Conservation (phyloP, 345 rosid genomes). For the Chamaenerion angustifolium region DNA sequence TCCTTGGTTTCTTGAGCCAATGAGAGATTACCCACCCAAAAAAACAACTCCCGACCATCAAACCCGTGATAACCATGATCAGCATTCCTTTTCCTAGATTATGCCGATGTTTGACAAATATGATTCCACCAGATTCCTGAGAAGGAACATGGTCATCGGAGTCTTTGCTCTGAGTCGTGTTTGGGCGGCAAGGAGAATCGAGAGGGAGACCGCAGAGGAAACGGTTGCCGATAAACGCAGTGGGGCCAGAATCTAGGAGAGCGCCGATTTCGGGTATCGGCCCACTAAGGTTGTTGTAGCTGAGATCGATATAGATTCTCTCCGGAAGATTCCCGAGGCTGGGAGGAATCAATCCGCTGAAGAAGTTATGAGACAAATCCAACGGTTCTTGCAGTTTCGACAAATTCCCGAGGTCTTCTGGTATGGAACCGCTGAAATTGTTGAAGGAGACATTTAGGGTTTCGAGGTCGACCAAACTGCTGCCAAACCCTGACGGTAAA, state of each 20-base stretch:
- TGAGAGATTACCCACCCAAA: constrained; percentile 25
- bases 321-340: constrained; percentile 58
- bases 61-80: constrained; percentile 14
- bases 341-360: constrained; percentile 51
- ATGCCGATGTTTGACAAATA: too few relatives aligned
- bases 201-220: constrained; percentile 63
- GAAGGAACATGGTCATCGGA: constrained; percentile 11
- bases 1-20: constrained; percentile 19
- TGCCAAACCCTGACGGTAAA: not conserved
- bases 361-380: constrained; percentile 69
- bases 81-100: constrained; percentile 9
- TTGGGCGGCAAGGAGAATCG: constrained; percentile 28
- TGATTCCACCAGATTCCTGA: constrained; percentile 3
- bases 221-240: constrained; percentile 65
- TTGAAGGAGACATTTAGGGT: too few relatives aligned
- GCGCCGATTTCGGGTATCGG: constrained; percentile 45
- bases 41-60: constrained; percentile 37
- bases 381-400: constrained; percentile 42
- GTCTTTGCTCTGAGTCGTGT: not conserved
- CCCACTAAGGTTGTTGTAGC: constrained; percentile 69
- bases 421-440: constrained; percentile 11
- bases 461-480: too few relatives aligned
- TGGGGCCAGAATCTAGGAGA: constrained; percentile 50
- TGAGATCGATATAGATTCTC: constrained; percentile 53
- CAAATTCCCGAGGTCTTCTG: constrained; percentile 34